These are phyloP conservation scores for Pulicaria dysenterica DNA, from an alignment of 129 eudicot genomes.

Conservation along the genomic window DNA sequence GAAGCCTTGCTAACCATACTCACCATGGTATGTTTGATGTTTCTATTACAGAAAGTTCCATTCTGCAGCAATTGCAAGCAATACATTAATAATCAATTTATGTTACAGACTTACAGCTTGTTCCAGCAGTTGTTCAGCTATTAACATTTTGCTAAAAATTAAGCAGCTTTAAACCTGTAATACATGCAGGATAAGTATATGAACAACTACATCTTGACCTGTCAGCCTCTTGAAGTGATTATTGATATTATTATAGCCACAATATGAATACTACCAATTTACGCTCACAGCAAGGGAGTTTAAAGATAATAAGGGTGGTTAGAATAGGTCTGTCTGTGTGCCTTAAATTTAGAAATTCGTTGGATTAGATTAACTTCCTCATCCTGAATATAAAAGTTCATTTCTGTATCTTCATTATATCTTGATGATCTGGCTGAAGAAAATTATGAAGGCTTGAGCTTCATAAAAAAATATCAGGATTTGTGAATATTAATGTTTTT, in stretches of 20 bases:
- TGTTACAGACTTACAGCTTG: background rate
- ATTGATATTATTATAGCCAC: background rate
- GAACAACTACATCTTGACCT: background rate
- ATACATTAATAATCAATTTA: background rate
- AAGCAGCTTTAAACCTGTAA: background rate
- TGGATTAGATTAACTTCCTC: background rate
- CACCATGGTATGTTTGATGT: background rate
- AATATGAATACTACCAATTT: conserved; percentile 13
- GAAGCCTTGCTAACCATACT: too few relatives aligned
- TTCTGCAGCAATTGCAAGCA: background rate
- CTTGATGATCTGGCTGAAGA: conserved; percentile 12
- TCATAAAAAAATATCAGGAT: background rate
- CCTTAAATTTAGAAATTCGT: background rate
- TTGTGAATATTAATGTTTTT: background rate
- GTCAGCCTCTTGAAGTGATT: background rate
- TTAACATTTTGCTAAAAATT: background rate
- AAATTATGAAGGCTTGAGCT: background rate
- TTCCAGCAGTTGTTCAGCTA: background rate
- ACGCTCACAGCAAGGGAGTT: background rate
- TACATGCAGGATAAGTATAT: conserved; percentile 2
- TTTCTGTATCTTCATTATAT: conserved; percentile 13
- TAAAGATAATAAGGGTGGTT: background rate
- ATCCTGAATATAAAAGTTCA: background rate
- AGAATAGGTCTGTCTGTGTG: conserved; percentile 10
- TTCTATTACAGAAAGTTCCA: background rate